Evolutionary conservation across 768 basidiomycete genomes (phyloP).

Genomic region (Melanogaster broomeanus): DNA sequence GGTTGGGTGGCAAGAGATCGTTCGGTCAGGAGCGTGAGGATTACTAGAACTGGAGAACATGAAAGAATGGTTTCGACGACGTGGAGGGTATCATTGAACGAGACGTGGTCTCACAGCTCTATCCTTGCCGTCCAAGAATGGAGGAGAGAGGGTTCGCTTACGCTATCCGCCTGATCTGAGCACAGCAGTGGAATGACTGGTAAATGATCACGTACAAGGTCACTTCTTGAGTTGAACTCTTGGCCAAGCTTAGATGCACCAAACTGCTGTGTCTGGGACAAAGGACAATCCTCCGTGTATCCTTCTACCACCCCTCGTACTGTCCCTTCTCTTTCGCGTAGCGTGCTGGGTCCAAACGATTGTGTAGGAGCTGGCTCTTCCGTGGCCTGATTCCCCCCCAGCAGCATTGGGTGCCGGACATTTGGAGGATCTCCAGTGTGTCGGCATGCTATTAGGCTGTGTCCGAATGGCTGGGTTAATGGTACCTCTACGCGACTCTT

Average conservation of each 20-base stretch:
- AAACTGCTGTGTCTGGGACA: not conserved
- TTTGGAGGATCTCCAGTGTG: not conserved
- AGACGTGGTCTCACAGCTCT: conserved; percentile 14
- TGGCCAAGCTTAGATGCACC: conserved; percentile 23
- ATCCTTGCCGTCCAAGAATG: not conserved
- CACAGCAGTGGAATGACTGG: not conserved
- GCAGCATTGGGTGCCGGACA: not conserved
- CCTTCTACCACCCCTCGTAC: not conserved
- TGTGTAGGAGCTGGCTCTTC: conserved; percentile 36
- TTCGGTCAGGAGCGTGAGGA: too few species aligned
- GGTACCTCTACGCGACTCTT: conserved; percentile 6
- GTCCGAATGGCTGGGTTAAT: conserved; percentile 36
- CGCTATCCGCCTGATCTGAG: conserved; percentile 5
- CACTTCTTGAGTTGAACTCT: not conserved
- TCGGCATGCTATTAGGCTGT: conserved; percentile 28
- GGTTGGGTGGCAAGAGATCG: too few species aligned
- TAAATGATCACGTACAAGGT: not conserved
- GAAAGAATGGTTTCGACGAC: not conserved
- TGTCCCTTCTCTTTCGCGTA: conserved; percentile 16
- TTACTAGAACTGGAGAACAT: too few species aligned
- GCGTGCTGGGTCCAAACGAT: conserved; percentile 41
- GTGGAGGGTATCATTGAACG: conserved; percentile 3
- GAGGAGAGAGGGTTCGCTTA: conserved; percentile 15
- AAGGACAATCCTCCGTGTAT: not conserved
- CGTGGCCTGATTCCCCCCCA: not conserved